These are phyloP conservation scores for Lantana camara DNA, from an alignment of 257 asterid genomes.

Conservation along the genomic window DNA sequence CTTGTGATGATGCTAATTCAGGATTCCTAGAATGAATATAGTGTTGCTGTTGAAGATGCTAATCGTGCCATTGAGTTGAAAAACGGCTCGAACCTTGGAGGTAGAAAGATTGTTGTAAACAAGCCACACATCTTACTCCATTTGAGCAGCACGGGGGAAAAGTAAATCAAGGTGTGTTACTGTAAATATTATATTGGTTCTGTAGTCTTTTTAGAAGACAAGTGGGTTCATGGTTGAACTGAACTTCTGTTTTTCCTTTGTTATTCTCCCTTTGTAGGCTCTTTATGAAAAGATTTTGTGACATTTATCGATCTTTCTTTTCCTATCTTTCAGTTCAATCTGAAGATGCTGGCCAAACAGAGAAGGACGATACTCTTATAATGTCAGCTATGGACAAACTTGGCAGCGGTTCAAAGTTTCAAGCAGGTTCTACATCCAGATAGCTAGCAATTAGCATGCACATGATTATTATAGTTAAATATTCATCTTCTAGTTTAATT, in stretches of 20 bases:
- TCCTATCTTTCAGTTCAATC: conserved; percentile 34
- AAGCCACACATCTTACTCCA: conserved; percentile 81
- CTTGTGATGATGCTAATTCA: conserved; percentile 20
- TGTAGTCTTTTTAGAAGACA: too few species aligned
- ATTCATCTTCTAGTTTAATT: conserved; percentile 6
- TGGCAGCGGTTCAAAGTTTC: conserved; percentile 40
- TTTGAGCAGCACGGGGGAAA: conserved; percentile 76
- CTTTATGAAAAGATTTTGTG: background rate
- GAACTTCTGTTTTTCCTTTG: background rate
- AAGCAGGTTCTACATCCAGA: conserved; percentile 44
- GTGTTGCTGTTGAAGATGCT: conserved; percentile 89
- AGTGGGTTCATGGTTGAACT: too few species aligned
- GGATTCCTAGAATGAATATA: conserved; percentile 29
- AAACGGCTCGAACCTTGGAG: conserved; percentile 73
- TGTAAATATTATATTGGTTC: too few species aligned
- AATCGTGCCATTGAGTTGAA: conserved; percentile 80
- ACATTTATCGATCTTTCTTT: conserved; percentile 1
- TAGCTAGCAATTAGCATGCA: conserved; percentile 7
- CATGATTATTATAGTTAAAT: background rate
- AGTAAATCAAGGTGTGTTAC: conserved; percentile 63
- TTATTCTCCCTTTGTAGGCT: conserved; percentile 14
- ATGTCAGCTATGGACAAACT: conserved; percentile 35
- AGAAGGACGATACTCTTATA: conserved; percentile 33
- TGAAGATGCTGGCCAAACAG: conserved; percentile 42
- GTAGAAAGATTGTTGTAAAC: conserved; percentile 85